Percentiles rank a stretch among this genome's conserved stretches.
Conservation (phyloP, 371 early-diverging fungal species). For the Saksenaea oblongispora region DNA sequence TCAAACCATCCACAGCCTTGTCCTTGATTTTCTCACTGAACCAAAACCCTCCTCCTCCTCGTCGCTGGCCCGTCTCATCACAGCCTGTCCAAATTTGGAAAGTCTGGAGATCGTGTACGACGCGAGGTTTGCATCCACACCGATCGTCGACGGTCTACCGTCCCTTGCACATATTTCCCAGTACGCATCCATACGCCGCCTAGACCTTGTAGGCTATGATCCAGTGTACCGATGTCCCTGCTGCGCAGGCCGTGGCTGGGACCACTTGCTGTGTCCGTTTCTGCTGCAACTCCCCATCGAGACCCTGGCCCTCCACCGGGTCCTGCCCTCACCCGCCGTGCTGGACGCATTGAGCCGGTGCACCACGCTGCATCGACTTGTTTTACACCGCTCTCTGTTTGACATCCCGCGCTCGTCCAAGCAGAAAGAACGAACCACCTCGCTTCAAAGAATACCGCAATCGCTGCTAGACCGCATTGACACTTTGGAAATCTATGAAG, state of each 20-base stretch:
- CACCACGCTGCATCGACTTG: neutral
- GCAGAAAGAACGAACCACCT: neutral
- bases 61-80: constrained; percentile 6
- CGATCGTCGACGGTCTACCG: neutral
- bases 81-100: constrained; percentile 16
- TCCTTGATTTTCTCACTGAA: too few relatives aligned
- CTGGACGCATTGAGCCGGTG: neutral
- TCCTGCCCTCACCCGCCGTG: constrained; percentile 21
- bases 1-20: too few relatives aligned
- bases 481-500: neutral
- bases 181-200: constrained; percentile 5
- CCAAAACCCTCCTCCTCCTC: neutral
- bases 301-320: constrained; percentile 18
- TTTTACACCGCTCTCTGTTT: neutral
- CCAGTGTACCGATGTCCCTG: constrained; percentile 29
- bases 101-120: constrained; percentile 25
- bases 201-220: constrained; percentile 19
- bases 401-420: neutral
- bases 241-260: constrained; percentile 30
- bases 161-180: neutral
- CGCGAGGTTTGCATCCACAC: constrained; percentile 13
- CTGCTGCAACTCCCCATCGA: constrained; percentile 7
- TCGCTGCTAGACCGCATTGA: neutral
- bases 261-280: constrained; percentile 14
- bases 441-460: neutral